Conservation (phyloP, 2,329 filamentous ascomycete species). For the Xylaria sp. region DNA sequence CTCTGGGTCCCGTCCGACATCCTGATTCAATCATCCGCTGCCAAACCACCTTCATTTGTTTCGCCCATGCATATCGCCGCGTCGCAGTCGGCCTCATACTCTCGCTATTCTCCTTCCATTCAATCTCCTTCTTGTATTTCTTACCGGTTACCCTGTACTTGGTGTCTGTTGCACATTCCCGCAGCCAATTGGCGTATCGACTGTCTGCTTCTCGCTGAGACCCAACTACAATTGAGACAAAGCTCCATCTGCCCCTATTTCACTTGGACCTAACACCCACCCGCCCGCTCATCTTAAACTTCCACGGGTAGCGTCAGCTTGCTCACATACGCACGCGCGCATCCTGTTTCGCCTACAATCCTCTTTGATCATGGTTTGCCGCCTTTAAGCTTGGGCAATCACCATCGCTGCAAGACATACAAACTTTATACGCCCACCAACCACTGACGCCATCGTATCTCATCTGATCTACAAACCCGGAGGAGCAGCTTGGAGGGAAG, state of each 20-base stretch:
- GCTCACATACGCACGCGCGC: background rate
- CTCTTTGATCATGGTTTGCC: background rate
- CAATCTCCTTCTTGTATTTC: background rate
- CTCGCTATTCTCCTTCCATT: background rate
- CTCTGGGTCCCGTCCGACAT: slow-evolving; percentile 5
- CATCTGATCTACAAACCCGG: background rate
- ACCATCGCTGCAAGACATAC: background rate
- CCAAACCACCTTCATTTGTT: slow-evolving; percentile 22
- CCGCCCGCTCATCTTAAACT: no score
- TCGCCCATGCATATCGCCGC: slow-evolving; percentile 20
- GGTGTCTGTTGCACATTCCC: background rate
- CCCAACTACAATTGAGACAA: background rate
- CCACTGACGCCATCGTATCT: background rate
- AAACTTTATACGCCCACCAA: background rate
- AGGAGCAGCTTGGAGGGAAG: background rate
- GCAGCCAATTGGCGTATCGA: slow-evolving; percentile 1
- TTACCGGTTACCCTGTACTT: background rate
- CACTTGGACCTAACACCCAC: background rate
- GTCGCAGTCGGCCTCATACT: slow-evolving; percentile 17
- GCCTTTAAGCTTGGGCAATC: background rate
- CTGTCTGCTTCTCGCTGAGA: background rate
- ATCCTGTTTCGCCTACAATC: no score
- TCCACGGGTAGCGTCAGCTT: background rate
- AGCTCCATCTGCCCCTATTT: slow-evolving; percentile 8
- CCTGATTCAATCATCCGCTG: slow-evolving; percentile 13